Conservation (phyloP, 768 basidiomycete genomes). For the Tulasnella calospora region DNA sequence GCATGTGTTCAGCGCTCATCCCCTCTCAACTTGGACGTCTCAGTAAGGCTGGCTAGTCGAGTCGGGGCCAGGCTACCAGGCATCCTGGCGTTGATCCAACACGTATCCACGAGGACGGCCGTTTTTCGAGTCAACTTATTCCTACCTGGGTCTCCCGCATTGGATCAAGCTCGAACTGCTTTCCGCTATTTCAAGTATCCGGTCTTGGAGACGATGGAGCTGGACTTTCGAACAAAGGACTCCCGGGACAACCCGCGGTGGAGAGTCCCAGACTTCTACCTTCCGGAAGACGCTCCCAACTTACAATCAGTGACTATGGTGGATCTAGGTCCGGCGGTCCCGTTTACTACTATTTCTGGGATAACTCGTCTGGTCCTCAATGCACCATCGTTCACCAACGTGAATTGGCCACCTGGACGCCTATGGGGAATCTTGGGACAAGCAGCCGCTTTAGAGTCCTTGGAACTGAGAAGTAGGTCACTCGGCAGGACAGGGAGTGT, state of each 20-base stretch:
- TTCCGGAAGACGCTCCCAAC: background rate
- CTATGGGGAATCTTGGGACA: background rate
- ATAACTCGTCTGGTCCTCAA: background rate
- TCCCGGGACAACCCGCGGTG: background rate
- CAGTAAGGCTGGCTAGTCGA: background rate
- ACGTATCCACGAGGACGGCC: background rate
- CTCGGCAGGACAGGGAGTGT: background rate
- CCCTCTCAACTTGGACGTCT: background rate
- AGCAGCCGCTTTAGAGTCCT: background rate
- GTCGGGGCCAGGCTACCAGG: background rate
- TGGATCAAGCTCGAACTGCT: background rate
- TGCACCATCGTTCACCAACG: background rate
- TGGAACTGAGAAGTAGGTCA: background rate
- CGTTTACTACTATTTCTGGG: background rate
- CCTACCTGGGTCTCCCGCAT: background rate
- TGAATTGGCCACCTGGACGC: background rate
- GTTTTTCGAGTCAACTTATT: background rate
- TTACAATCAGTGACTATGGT: background rate
- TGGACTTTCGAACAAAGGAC: background rate
- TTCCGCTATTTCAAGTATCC: background rate
- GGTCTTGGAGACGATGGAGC: background rate
- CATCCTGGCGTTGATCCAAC: background rate
- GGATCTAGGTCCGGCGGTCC: background rate
- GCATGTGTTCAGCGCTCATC: background rate
- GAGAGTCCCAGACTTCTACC: background rate